Evolutionary conservation across 2,329 filamentous ascomycete genomes (phyloP).

Genomic region (Phialophora expanda): DNA sequence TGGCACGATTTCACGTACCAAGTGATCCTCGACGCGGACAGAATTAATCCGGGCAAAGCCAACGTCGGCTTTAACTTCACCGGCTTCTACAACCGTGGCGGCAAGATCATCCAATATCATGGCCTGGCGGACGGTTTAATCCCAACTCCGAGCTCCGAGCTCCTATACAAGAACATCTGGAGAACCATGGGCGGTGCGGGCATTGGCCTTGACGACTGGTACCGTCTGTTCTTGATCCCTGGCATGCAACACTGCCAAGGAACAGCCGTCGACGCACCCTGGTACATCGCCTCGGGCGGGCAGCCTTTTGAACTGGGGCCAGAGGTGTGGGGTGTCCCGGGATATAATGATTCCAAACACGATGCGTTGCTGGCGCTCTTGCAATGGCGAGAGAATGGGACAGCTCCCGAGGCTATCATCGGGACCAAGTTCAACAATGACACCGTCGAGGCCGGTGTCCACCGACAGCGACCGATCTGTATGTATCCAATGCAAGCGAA

Average conservation of each 20-base stretch:
- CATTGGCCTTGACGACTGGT: slow-evolving; percentile 47
- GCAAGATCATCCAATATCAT: slow-evolving; percentile 52
- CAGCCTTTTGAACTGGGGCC: slow-evolving; percentile 22
- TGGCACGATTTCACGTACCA: slow-evolving; percentile 3
- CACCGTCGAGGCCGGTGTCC: slow-evolving; percentile 31
- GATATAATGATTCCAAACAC: slow-evolving; percentile 42
- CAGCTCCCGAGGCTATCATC: slow-evolving; percentile 47
- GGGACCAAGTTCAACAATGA: slow-evolving; percentile 55
- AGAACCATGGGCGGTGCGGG: slow-evolving; percentile 46
- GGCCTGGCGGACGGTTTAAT: slow-evolving; percentile 58
- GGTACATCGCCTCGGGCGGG: slow-evolving; percentile 46
- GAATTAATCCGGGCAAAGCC: slow-evolving; percentile 45
- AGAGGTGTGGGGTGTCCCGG: slow-evolving; percentile 29
- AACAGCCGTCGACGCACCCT: slow-evolving; percentile 50
- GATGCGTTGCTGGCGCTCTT: slow-evolving; percentile 59
- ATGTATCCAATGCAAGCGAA: neutral
- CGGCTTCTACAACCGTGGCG: slow-evolving; percentile 51
- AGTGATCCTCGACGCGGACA: slow-evolving; percentile 44
- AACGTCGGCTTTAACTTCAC: slow-evolving; percentile 55
- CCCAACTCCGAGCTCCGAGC: slow-evolving; percentile 56
- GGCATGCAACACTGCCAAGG: slow-evolving; percentile 59
- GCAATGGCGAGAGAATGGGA: slow-evolving; percentile 55
- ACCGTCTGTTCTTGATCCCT: slow-evolving; percentile 59
- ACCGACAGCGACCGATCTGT: slow-evolving; percentile 8
- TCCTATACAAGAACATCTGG: slow-evolving; percentile 57